Evolutionary conservation across 257 asterid genomes (phyloP).

Genomic region (Gentiana dahurica): DNA sequence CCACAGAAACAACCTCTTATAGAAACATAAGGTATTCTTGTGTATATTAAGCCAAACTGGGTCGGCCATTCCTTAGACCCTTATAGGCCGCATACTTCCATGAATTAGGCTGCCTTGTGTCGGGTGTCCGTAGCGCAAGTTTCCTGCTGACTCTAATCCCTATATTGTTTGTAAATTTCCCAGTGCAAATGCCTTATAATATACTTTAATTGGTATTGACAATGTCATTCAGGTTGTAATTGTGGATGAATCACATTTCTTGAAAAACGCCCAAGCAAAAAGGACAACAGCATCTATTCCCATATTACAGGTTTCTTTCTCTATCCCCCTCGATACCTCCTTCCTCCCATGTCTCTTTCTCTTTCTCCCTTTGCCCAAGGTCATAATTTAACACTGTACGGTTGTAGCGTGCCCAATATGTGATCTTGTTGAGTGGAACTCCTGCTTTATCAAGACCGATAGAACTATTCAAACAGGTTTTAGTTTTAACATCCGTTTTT

Average conservation of each 20-base stretch:
- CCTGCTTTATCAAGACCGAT: slow-evolving; percentile 96
- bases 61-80: too few species aligned
- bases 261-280: slow-evolving; percentile 93
- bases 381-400: slow-evolving; percentile 10
- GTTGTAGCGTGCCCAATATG: slow-evolving; percentile 67
- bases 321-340: not conserved
- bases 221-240: slow-evolving; percentile 61
- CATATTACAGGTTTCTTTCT: slow-evolving; percentile 59
- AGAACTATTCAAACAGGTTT: slow-evolving; percentile 89
- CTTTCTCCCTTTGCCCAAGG: not conserved
- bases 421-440: slow-evolving; percentile 88
- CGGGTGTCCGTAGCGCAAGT: not conserved
- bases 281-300: slow-evolving; percentile 81
- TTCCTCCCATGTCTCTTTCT: not conserved
- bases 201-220: slow-evolving; percentile 7
- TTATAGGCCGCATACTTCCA: too few species aligned
- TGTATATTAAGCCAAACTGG: too few species aligned
- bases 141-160: not conserved
- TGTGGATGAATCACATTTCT: slow-evolving; percentile 96
- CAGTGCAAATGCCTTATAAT: not conserved
- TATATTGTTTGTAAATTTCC: not conserved
- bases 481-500: too few species aligned
- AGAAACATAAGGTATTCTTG: too few species aligned
- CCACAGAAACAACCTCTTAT: too few species aligned
- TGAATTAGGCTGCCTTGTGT: too few species aligned